A percentile compares a stretch with the other conserved stretches of the same genome.
Conservation (phyloP, 2,329 filamentous ascomycete species). For the Akanthomyces lecanii region DNA sequence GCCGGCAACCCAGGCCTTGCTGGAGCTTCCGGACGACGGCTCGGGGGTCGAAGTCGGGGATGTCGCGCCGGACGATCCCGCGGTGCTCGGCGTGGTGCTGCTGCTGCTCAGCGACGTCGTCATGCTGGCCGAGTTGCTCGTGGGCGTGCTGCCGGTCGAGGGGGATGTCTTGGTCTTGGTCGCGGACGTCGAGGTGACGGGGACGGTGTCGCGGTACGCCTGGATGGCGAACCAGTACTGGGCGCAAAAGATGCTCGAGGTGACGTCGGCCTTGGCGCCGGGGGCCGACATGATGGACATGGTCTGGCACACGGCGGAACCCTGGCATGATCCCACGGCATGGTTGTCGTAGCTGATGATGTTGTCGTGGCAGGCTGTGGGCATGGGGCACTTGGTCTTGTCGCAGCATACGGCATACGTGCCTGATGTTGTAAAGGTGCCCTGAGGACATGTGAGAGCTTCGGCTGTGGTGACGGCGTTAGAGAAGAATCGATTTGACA, state of each 20-base stretch:
- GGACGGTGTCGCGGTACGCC: conserved; percentile 12
- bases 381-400: conserved; percentile 10
- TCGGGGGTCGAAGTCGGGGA: not conserved
- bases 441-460: conserved; percentile 11
- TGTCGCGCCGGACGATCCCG: not conserved
- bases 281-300: conserved; percentile 13
- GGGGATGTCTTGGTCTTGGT: not conserved
- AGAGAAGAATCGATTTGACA: not conserved
- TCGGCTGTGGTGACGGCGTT: not conserved
- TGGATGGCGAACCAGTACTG: conserved; percentile 12
- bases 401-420: conserved; percentile 7
- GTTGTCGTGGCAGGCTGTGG: conserved; percentile 11
- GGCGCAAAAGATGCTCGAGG: conserved; percentile 16
- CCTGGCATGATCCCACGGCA: conserved; percentile 3
- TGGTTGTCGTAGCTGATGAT: conserved; percentile 11
- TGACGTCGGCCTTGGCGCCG: conserved; percentile 3
- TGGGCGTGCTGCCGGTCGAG: conserved; percentile 7
- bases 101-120: not conserved
- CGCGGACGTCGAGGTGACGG: not conserved
- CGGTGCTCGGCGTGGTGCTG: not conserved
- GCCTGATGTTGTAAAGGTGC: conserved; percentile 11
- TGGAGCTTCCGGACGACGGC: not conserved
- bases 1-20: conserved; percentile 14
- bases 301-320: conserved; percentile 8
- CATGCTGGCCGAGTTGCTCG: conserved; percentile 4